Percentiles rank a stretch among this genome's conserved stretches.
phyloP scores from a whole-genome alignment of 1,284 basidiomycete species.

The Moniliella sp. region DNA sequence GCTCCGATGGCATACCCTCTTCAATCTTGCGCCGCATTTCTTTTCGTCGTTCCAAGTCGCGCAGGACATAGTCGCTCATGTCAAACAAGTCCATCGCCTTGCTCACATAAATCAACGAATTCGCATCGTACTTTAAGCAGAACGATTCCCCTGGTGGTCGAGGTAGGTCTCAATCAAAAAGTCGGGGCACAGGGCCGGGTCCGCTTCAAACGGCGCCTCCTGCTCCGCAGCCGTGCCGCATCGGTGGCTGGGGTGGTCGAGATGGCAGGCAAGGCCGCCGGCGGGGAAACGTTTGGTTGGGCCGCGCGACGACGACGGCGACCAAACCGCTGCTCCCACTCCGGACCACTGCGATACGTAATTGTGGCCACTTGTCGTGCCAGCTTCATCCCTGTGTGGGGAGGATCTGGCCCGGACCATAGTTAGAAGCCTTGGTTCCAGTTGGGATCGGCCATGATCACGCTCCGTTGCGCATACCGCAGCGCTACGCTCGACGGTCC shows the following conservation, averaged over 20 bases:
- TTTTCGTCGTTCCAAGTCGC: conserved; percentile 40
- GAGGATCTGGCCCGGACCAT: conserved; percentile 52
- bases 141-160: conserved; percentile 75
- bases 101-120: conserved; percentile 79
- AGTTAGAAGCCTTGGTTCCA: conserved; percentile 99
- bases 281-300: neutral
- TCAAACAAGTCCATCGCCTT: conserved; percentile 99
- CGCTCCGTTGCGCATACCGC: conserved; percentile 75
- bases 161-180: conserved; percentile 97
- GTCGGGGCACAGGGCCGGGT: conserved; percentile 60
- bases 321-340: conserved; percentile 93
- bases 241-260: neutral
- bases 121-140: conserved; percentile 95
- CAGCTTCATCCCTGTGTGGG: conserved; percentile 93
- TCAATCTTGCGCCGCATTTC: neutral
- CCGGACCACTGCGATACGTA: conserved; percentile 91
- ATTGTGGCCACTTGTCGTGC: conserved; percentile 96
- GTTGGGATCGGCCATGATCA: conserved; percentile 94
- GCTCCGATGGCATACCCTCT: neutral
- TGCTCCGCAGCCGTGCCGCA: neutral
- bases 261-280: neutral
- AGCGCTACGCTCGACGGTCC: conserved; percentile 79
- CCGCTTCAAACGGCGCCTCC: conserved; percentile 9
- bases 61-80: conserved; percentile 60
- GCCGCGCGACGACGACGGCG: conserved; percentile 43